Evolutionary conservation across 306 rosid genomes (phyloP).

Genomic region (Arachis hypogaea): DNA sequence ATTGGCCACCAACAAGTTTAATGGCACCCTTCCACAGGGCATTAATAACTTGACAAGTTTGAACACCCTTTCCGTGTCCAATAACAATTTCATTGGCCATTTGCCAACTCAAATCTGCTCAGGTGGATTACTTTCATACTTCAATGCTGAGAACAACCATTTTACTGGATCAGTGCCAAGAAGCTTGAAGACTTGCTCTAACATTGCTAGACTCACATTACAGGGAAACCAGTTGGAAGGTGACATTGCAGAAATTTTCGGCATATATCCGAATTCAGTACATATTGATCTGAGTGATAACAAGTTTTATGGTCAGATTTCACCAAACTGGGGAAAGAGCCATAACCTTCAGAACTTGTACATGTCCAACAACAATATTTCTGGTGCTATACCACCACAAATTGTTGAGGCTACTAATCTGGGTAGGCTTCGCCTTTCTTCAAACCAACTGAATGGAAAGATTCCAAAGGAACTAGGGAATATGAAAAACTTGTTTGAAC

Average conservation of each 20-base stretch:
- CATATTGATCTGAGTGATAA: conserved; percentile 45
- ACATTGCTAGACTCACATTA: conserved; percentile 38
- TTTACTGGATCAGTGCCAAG: conserved; percentile 41
- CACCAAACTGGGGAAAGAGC: conserved; percentile 43
- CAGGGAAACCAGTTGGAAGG: conserved; percentile 43
- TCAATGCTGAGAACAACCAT: neutral
- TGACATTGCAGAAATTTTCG: conserved; percentile 46
- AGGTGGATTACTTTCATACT: neutral
- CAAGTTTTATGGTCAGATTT: conserved; percentile 40
- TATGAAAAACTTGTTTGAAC: neutral
- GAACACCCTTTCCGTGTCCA: neutral
- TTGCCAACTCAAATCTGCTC: conserved; percentile 38
- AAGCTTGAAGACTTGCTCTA: conserved; percentile 40
- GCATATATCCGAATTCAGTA: conserved; percentile 38
- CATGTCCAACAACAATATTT: conserved; percentile 39
- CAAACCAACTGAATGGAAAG: conserved; percentile 22
- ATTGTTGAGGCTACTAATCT: neutral
- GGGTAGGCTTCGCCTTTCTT: conserved; percentile 21
- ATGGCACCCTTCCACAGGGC: neutral
- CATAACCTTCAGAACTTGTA: neutral
- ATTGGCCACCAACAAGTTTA: neutral
- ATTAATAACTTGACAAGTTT: neutral
- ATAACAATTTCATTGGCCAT: conserved; percentile 37
- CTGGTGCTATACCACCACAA: conserved; percentile 32
- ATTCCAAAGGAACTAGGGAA: conserved; percentile 36